phyloP scores from a whole-genome alignment of 2,329 filamentous ascomycete genomes.

The Verticillium tricorpus region DNA sequence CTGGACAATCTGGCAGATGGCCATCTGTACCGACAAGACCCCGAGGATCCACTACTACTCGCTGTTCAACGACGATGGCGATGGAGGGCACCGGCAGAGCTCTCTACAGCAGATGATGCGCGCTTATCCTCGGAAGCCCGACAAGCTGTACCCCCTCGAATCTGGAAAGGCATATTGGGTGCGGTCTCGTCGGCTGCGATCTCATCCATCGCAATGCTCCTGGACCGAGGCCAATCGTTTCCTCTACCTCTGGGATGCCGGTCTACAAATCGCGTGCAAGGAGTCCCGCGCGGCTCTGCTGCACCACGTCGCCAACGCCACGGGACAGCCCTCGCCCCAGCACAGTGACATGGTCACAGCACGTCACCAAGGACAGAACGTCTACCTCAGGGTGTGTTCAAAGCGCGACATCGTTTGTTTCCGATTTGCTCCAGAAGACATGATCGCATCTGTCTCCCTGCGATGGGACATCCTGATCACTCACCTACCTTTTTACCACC shows the following conservation, averaged over 20 bases:
- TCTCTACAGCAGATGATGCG: neutral
- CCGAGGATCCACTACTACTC: neutral
- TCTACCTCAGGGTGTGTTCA: neutral
- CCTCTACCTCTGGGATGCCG: neutral
- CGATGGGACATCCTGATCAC: neutral
- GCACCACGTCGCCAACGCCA: neutral
- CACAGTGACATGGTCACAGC: neutral
- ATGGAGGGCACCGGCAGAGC: neutral
- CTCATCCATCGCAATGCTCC: neutral
- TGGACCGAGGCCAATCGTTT: neutral
- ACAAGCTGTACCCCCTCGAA: neutral
- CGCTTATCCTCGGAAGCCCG: neutral
- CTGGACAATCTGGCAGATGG: neutral
- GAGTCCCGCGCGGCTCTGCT: neutral
- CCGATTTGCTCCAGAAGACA: neutral
- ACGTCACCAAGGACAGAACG: neutral
- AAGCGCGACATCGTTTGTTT: neutral
- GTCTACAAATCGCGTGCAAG: neutral
- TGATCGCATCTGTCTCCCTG: neutral
- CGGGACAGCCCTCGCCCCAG: neutral
- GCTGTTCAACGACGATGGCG: neutral
- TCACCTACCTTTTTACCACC: neutral
- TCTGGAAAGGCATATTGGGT: no score
- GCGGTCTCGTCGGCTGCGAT: neutral
- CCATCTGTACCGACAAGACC: neutral